phyloP scores from a whole-genome alignment of 2,329 filamentous ascomycete genomes.

The Stenocarpella maydis region DNA sequence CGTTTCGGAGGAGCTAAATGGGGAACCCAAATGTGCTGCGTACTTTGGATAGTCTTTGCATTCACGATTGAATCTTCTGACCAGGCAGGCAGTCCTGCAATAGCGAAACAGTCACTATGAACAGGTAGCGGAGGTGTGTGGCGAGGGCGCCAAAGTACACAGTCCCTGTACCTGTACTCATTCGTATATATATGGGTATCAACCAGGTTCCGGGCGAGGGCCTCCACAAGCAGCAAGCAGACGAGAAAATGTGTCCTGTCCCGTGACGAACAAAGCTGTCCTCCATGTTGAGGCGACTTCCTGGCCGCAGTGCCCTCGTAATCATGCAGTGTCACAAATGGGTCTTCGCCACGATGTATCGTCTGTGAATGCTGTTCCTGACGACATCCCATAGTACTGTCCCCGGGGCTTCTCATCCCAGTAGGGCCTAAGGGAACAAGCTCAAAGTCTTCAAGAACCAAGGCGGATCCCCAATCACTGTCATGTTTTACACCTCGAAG shows the following conservation, averaged over 20 bases:
- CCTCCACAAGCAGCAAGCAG: background rate
- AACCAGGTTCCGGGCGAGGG: constrained; percentile 4
- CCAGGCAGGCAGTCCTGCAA: background rate
- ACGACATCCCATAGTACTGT: background rate
- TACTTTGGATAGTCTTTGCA: background rate
- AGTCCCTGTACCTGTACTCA: background rate
- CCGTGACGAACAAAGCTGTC: background rate
- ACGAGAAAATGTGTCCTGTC: background rate
- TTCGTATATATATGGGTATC: constrained; percentile 9
- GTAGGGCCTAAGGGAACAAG: background rate
- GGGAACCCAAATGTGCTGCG: background rate
- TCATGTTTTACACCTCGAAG: background rate
- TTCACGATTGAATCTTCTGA: background rate
- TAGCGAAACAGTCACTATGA: background rate
- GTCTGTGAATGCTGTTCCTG: background rate
- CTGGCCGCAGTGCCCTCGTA: background rate
- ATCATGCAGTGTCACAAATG: background rate
- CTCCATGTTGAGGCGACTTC: background rate
- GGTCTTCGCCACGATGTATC: background rate
- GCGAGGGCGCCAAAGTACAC: background rate
- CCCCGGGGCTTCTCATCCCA: background rate
- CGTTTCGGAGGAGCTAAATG: background rate
- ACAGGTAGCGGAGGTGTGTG: background rate
- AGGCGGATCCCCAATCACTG: background rate
- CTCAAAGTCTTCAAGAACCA: background rate